Base-by-base conservation (phyloP, 139 green algal genomes). In the Marvania coccoides region DNA sequence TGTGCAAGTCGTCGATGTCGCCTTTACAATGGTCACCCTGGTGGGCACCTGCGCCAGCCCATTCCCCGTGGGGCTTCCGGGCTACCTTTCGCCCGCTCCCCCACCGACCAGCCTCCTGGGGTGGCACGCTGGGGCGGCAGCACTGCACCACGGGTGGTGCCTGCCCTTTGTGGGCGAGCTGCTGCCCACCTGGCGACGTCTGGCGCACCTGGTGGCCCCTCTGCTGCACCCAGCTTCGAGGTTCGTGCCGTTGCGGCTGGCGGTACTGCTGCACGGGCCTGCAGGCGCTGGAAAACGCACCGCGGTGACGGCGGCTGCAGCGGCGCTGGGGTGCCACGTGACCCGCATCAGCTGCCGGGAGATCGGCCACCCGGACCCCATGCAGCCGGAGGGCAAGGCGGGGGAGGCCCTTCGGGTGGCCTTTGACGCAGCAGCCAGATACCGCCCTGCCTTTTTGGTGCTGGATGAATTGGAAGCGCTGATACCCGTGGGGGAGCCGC, bases 301-400 rank as follows among this genome's bases (percentile, higher is more conserved):
- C 0, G 83, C 83, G 6, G 81, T 54, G 2, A 36, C 54, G 3
- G 87, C 85, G 1, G 85, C 85, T 2, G 82, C 87, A 3, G 81
- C 79, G 2, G 88, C 87, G 1, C 58, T 88, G n/a, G 87, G 86
- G n/a, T 61, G 83, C 63, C 76, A 95, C 37, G 47, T 84, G 23
- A 70, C 89, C 64, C 51, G 54, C 10, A 77, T 73, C 23, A 87
- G 69, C 71, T 86, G 82, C 42, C 65, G 82, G 30, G 85, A 91
- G 7, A 39, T 94, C 31, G 35, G 45, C 46, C 14, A 47, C 23
- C 37, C 45, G 45, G 45, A 57, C 26, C 71, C 33, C 15, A 53
- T 65, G 10, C n/a, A n/a, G n/a, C 55, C 72, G 1, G 78, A 87
- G 31, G 51, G 70, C 2, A 75, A 83, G 62, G 82, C 80, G 1